Evolutionary conservation across 2,329 filamentous ascomycete genomes (phyloP).

Genomic region (Colletotrichum coccodes): DNA sequence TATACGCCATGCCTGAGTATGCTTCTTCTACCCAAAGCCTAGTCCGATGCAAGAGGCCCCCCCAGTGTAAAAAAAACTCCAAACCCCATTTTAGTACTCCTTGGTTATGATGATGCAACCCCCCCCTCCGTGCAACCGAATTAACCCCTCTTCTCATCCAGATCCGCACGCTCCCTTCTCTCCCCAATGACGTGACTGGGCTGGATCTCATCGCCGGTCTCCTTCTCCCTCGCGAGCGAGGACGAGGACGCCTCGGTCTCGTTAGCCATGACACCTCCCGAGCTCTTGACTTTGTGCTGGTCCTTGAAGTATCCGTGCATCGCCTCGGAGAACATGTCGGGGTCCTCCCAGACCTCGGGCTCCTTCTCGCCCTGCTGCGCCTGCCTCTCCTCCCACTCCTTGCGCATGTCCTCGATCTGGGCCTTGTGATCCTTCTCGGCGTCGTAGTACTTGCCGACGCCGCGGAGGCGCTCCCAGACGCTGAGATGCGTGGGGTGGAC

Average conservation of each 20-base stretch:
- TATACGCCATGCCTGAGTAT: constrained; percentile 11
- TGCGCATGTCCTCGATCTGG: constrained; percentile 84
- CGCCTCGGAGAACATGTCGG: constrained; percentile 62
- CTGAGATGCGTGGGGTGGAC: constrained; percentile 91
- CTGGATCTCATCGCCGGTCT: constrained; percentile 14
- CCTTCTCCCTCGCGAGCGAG: constrained; percentile 28
- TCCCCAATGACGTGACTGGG: constrained; percentile 6
- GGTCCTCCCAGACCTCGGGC: constrained; percentile 55
- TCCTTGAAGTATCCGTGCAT: constrained; percentile 65
- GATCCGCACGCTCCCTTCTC: background rate
- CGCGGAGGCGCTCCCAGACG: constrained; percentile 84
- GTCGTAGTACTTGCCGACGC: constrained; percentile 84
- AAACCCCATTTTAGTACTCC: constrained; percentile 23
- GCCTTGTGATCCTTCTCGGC: constrained; percentile 83
- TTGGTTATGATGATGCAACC: constrained; percentile 5
- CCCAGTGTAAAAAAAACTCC: constrained; percentile 4
- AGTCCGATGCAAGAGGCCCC: constrained; percentile 4
- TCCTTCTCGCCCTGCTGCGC: constrained; percentile 59
- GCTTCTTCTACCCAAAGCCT: constrained; percentile 11
- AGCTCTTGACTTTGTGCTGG: constrained; percentile 29
- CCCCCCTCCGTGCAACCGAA: background rate
- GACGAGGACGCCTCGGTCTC: constrained; percentile 4
- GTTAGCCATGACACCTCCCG: constrained; percentile 1
- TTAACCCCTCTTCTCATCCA: constrained; percentile 26
- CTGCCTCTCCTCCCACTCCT: constrained; percentile 68